Base-by-base conservation (phyloP, 257 asterid genomes). In the Salvia rosmarinus region DNA sequence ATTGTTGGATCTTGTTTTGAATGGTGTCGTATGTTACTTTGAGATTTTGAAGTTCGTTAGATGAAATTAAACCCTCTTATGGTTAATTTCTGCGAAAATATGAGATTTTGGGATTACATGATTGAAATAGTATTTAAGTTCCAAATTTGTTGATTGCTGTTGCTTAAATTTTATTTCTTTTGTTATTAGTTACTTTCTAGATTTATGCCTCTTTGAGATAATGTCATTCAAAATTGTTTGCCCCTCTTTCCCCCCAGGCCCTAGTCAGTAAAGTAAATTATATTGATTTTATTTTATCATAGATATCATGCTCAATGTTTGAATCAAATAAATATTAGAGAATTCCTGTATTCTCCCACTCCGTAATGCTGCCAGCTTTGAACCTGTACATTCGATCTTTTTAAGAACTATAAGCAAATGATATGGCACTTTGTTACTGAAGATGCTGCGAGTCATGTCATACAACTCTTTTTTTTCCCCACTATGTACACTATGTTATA, bases 41-140 rank as follows among this genome's bases (percentile, higher is more conserved):
- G 46, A 52, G 46, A 68, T 46, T 73, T 52, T 64, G 7, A 52
- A 60, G 25, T 19, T 71, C 69, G 49, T 57, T 57, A 20, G 65
- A 55, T 64, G 39, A 42, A 60, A 23, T 17, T 14, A 9, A 19
- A 37, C 44, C 35, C 37, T 70, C 14, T 40, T 40, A 16, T 42
- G 28, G 28, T 65, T 3, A 12, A 1, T 0, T 52, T 54, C 20
- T 60, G 4, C 6, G 30, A 1, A 61, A 51, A 44, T 64, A 7
- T 71, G 52, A 39, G 19, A 10, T 17, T 70, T 68, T 49, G n/a
- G 6, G 32, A 2, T 67, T 67, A 60, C 39, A 39, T 34, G 4
- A 17, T 58, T 67, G 10, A 16, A 14, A 1, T 51, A 37, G 5
- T 50, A 23, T 40, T 49, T 4, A 11, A 10, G 46, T 30, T 59